These are phyloP conservation scores for Leccinum pachyderme DNA, from an alignment of 1,284 basidiomycete genomes.

Conservation along the genomic window DNA sequence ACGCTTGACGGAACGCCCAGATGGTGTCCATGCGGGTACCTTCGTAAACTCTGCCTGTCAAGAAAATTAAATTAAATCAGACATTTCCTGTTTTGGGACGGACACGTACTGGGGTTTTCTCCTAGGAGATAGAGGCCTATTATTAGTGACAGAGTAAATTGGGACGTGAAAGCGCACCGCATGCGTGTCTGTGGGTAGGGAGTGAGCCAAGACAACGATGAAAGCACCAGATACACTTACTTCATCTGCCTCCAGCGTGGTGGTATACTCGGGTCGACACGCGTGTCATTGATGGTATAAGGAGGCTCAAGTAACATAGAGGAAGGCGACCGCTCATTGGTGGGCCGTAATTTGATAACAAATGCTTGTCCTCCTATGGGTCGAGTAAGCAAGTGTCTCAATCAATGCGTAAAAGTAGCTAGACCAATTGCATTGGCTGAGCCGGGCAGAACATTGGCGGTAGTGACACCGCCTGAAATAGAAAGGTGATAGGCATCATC, in stretches of 20 bases:
- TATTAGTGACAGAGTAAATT: constrained; percentile 8
- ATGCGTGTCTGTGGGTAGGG: constrained; percentile 39
- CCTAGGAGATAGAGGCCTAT: constrained; percentile 11
- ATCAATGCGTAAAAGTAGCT: not conserved
- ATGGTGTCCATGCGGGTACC: constrained; percentile 49
- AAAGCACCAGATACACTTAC: constrained; percentile 20
- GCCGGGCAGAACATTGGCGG: constrained; percentile 64
- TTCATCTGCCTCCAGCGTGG: constrained; percentile 54
- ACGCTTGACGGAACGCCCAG: constrained; percentile 55
- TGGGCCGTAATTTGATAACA: constrained; percentile 52
- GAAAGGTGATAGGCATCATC: constrained; percentile 34
- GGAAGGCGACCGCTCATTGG: constrained; percentile 43
- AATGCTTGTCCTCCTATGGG: constrained; percentile 49
- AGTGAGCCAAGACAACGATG: constrained; percentile 7
- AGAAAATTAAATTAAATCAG: not conserved
- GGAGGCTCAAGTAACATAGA: constrained; percentile 52
- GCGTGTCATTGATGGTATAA: constrained; percentile 37
- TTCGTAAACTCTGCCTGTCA: constrained; percentile 28
- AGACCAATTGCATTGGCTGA: constrained; percentile 60
- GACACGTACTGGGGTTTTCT: constrained; percentile 28
- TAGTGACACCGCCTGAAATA: constrained; percentile 56
- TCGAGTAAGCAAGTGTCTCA: constrained; percentile 10
- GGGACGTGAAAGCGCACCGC: constrained; percentile 33
- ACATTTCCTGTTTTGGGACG: not conserved
- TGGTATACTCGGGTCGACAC: constrained; percentile 31